phyloP scores from a whole-genome alignment of 2,329 filamentous ascomycete genomes.

The Huntiella omanensis region DNA sequence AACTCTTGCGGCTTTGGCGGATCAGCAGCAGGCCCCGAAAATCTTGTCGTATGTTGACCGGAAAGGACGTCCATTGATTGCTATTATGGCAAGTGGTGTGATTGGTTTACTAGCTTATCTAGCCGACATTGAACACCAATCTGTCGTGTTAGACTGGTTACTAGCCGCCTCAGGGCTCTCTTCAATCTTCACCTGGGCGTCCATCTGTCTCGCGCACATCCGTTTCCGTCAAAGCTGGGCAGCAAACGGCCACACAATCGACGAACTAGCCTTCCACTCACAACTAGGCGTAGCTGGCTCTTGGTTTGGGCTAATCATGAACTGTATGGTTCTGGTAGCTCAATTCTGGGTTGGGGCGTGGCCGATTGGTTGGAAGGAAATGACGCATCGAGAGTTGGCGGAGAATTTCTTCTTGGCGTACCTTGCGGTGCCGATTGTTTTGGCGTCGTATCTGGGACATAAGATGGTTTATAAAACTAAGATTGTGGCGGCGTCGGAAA shows the following conservation, averaged over 20 bases:
- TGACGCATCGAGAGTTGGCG: constrained; percentile 27
- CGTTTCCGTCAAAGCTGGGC: constrained; percentile 75
- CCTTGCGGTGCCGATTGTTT: constrained; percentile 49
- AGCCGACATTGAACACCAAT: constrained; percentile 36
- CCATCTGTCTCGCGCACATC: constrained; percentile 80
- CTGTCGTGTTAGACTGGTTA: constrained; percentile 56
- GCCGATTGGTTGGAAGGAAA: constrained; percentile 40
- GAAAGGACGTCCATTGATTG: constrained; percentile 57
- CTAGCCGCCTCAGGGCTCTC: constrained; percentile 51
- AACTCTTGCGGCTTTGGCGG: constrained; percentile 74
- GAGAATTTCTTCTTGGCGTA: constrained; percentile 57
- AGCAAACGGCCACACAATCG: constrained; percentile 45
- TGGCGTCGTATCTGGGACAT: constrained; percentile 51
- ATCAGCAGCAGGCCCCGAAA: constrained; percentile 65
- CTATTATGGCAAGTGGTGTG: constrained; percentile 46
- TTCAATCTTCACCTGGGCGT: constrained; percentile 60
- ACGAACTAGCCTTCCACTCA: constrained; percentile 64
- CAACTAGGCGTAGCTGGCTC: constrained; percentile 66
- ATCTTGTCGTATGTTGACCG: constrained; percentile 68
- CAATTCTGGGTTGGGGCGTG: constrained; percentile 81
- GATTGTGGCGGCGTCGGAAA: constrained; percentile 48
- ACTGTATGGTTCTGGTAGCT: constrained; percentile 54
- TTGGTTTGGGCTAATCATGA: constrained; percentile 60
- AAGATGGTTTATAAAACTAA: constrained; percentile 56
- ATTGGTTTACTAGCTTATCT: constrained; percentile 65